Evolutionary conservation across 495 filamentous ascomycete species (phyloP).

Genomic region (Aspergillus bertholletiae): DNA sequence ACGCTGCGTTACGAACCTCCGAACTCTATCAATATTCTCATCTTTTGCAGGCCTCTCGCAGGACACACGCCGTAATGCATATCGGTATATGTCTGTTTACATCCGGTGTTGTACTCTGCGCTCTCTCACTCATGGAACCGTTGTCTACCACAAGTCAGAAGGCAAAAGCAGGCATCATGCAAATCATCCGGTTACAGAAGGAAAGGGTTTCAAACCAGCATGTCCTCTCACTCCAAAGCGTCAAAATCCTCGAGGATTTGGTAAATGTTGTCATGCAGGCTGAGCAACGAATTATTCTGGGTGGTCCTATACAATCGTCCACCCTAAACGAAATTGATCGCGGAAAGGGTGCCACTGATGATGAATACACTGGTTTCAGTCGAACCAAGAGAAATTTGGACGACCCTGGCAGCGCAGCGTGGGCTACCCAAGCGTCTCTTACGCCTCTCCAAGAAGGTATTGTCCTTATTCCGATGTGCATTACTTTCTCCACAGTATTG

Average conservation of each 20-base stretch:
- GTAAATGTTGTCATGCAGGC: slow-evolving; percentile 9
- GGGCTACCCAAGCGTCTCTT: background rate
- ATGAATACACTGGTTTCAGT: background rate
- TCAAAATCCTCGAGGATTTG: slow-evolving; percentile 8
- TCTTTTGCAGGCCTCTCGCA: background rate
- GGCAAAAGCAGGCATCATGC: slow-evolving; percentile 13
- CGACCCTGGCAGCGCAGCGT: background rate
- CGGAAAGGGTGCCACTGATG: background rate
- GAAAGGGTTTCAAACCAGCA: slow-evolving; percentile 6
- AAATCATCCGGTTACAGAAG: slow-evolving; percentile 9
- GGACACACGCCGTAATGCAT: slow-evolving; percentile 1
- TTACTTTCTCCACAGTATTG: background rate
- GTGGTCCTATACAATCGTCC: background rate
- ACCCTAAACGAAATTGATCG: background rate
- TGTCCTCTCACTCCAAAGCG: slow-evolving; percentile 12
- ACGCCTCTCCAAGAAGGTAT: background rate
- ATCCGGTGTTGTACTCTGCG: slow-evolving; percentile 1
- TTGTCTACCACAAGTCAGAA: slow-evolving; percentile 1
- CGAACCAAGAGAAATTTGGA: background rate
- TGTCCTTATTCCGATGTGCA: background rate
- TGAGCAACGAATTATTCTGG: slow-evolving; percentile 10
- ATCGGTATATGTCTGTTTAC: slow-evolving; percentile 1
- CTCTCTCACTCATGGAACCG: background rate
- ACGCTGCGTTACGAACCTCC: background rate
- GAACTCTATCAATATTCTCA: background rate